Evolutionary conservation across 495 filamentous ascomycete genomes (phyloP), one percentile per base, ranked within the genome.

Genomic region (Oidiodendron maius): DNA sequence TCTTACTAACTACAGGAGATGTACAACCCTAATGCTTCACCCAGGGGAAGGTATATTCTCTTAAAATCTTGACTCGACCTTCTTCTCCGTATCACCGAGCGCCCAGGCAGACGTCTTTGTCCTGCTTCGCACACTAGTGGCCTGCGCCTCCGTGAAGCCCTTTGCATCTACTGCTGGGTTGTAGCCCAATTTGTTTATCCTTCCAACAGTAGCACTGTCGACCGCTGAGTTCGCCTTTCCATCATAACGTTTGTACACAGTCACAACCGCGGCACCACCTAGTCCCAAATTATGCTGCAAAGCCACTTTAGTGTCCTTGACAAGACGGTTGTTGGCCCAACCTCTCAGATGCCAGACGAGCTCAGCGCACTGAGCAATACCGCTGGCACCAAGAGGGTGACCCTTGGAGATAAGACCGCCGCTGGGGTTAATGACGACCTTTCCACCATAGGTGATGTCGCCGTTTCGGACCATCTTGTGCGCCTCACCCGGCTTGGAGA

Each of bases 371-470:
- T 98, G 93, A 12, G 93, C 93, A 35, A 98, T 70, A 26, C 93
- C 93, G 1, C 86, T 93, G 0, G 93, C 93, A 4, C 93, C 93
- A 9, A 98, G 77, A 0, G 93, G 93, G 64, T 98, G 93, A 23
- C 93, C 93, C 69, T 98, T 98, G 42, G 85, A 91, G 51, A 96
- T 96, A 5, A 98, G 76, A 12, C 93, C 93, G 23, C 93, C 93
- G 1, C 84, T 90, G 1, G 93, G 93, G 64, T 98, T 98, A 58
- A 98, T 82, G 42, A 97, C 80, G 52, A 85, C 72, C 57, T 87
- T 83, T 12, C 89, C 87, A 39, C 90, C 91, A 60, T 95, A 96
- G 0, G 93, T 96, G 63, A 96, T 96, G 55, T 89, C 88, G 17
- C 90, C 91, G 11, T 65, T 70, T 13, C 90, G 78, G 15, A 96